Evolutionary conservation across 2,329 filamentous ascomycete species (phyloP).

Genomic region (Epicoccum sorghinum): DNA sequence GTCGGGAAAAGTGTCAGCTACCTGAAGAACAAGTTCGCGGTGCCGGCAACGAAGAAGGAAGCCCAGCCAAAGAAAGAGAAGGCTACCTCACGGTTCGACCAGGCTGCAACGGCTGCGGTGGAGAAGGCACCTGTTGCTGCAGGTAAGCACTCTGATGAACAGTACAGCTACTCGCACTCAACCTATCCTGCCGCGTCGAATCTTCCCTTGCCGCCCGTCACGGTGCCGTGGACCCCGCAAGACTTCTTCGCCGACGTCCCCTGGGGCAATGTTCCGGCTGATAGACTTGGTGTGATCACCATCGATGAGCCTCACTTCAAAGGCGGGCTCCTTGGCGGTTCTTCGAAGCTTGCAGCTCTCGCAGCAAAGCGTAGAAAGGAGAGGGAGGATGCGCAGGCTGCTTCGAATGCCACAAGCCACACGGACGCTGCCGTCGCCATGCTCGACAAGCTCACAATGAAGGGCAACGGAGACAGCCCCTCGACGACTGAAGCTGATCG

Average conservation of each 20-base stretch:
- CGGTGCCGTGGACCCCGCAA: constrained; percentile 44
- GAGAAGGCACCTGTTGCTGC: constrained; percentile 48
- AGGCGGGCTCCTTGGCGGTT: constrained; percentile 79
- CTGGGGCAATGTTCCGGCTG: constrained; percentile 75
- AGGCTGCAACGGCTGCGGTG: constrained; percentile 49
- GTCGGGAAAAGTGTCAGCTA: constrained; percentile 84
- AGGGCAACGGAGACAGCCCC: constrained; percentile 20
- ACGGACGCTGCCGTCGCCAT: constrained; percentile 50
- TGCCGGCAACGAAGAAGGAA: constrained; percentile 32
- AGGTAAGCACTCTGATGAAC: constrained; percentile 52
- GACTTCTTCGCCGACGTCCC: constrained; percentile 83
- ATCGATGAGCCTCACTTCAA: constrained; percentile 63
- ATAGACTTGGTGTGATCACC: constrained; percentile 68
- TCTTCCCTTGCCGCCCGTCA: constrained; percentile 41
- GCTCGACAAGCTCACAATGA: constrained; percentile 52
- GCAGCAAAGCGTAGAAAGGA: constrained; percentile 87
- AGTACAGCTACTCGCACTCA: constrained; percentile 20
- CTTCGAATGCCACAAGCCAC: constrained; percentile 20
- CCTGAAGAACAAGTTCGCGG: constrained; percentile 64
- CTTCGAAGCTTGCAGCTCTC: constrained; percentile 85
- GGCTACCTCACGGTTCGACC: constrained; percentile 52
- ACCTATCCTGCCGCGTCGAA: constrained; percentile 19
- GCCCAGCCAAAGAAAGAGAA: constrained; percentile 49
- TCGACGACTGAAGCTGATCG: constrained; percentile 7
- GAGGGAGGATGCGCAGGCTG: constrained; percentile 64